Evolutionary conservation across 169 alveolate genomes (phyloP), one percentile per base, ranked within the genome.

Genomic region (Babesia sp.): DNA sequence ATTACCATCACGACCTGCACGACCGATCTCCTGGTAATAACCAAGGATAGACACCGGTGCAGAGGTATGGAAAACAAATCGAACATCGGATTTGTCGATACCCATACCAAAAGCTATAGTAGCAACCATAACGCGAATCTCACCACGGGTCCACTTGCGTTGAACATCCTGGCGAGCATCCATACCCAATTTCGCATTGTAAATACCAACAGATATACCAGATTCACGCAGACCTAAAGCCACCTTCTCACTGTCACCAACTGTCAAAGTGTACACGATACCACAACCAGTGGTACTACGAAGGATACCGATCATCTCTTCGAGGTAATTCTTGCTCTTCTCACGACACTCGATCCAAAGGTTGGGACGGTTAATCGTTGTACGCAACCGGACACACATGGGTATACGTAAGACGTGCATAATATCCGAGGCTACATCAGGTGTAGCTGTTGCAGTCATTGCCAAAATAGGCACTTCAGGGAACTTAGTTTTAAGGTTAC

Each of bases 31-130:
- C 84, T 98, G 98, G 63, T 94, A 92, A 76, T 94, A 94, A 42
- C 94, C 87, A 66, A 96, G 99, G 54, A 96, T 86, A 24, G 98
- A 91, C 44, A 91, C 94, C 4, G 99, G 99, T 85, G 97, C 90
- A 20, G 97, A 94, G 66, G 93, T 90, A 88, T 98, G 99, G 71
- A 98, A 94, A 24, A 98, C 98, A 64, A 93, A 93, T 33, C 98
- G 85, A 11, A 97, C 98, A 81, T 98, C 98, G 20, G 97, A 83
- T 67, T 97, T 97, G 90, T 98, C 99, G n/a, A 98, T 96, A 44
- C 99, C 99, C 99, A 98, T 97, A 7, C 99, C 99, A 84, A 98
- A 98, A 1, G 99, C 99, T 26, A 96, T 95, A n/a, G 99, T 98
- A 14, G 99, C 99, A n/a, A 96, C 98, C 48, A 96, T 92, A 6